Evolutionary conservation across 1,284 basidiomycete genomes (phyloP), one percentile per base, ranked within the genome.

Genomic region (Fistulinella cinereoalba): DNA sequence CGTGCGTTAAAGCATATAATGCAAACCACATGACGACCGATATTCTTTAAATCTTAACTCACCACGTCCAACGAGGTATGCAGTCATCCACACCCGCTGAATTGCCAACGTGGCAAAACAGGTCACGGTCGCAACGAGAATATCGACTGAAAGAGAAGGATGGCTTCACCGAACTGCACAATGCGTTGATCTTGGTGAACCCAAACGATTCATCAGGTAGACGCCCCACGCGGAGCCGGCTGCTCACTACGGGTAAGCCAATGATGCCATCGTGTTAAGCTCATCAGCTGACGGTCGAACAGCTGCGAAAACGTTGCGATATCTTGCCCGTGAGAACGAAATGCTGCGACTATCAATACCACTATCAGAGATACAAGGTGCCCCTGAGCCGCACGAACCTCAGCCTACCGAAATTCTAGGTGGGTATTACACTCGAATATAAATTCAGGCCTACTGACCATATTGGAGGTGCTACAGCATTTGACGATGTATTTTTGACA

Each of bases 131-230:
- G 5, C 64, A 66, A 24, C 50, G 64, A 46, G 60, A 54, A 25
- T 65, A 67, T 19, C 64, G 65, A 16, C 56, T 50, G 34, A 66
- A 66, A 46, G 64, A 67, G 46, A 56, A 52, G n/a, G 63, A 64
- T 29, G 61, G 61, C 19, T 63, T 63, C 50, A 44, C 61, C 15
- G 63, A 63, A 29, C 57, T 63, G 23, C 61, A 60, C 37, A 47
- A 58, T 4, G 54, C 62, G 8, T 24, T 62, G 7, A 52, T 62
- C 24, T 44, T 61, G 5, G 53, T 57, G n/a, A 51, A 60, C 46
- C 62, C 59, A 19, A 59, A 55, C 6, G 44, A 48, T 13, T 61
- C 58, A 41, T 42, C 57, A 22, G 63, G 50, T 12, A 56, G 62
- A 47, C 60, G 56, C 23, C 56, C 60, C 36, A 66, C 65, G 12